These are phyloP conservation scores for Escovopsis sp. DNA, from an alignment of 2,329 filamentous ascomycete species.

Conservation along the genomic window DNA sequence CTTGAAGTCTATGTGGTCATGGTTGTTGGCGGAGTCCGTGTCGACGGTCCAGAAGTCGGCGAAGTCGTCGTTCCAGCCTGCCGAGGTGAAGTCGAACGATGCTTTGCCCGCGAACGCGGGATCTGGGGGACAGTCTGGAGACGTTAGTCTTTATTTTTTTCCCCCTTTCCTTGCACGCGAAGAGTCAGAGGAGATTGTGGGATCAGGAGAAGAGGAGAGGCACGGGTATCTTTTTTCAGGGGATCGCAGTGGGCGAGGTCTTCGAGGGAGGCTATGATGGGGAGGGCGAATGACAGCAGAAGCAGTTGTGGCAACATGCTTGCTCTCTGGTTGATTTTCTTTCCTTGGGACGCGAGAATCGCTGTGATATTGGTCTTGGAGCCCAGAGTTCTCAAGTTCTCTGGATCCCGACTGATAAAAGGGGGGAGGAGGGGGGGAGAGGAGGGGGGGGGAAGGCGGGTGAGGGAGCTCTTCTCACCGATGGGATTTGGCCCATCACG, in stretches of 20 bases:
- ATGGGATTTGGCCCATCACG: neutral
- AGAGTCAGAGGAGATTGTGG: neutral
- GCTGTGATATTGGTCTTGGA: too few species aligned
- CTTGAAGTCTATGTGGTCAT: conserved; percentile 13
- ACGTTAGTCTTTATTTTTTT: neutral
- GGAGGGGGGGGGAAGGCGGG: neutral
- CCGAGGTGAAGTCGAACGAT: conserved; percentile 48
- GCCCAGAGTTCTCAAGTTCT: too few species aligned
- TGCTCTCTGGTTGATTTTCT: neutral
- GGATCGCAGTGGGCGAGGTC: conserved; percentile 13
- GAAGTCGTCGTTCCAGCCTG: conserved; percentile 28
- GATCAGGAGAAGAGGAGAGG: neutral
- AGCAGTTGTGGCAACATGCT: neutral
- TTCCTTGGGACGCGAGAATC: neutral
- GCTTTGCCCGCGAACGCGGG: conserved; percentile 46
- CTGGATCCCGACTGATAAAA: conserved; percentile 1
- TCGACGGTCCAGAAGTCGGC: conserved; percentile 16
- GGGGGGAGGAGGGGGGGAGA: neutral
- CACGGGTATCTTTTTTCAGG: conserved; percentile 13
- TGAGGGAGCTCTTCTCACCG: neutral
- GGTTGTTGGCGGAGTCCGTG: conserved; percentile 18
- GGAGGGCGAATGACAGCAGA: conserved; percentile 2
- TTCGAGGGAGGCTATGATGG: conserved; percentile 8
- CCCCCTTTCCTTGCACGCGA: neutral
- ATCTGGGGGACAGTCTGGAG: conserved; percentile 41